phyloP scores from a whole-genome alignment of 2,329 filamentous ascomycete genomes.

The Coniella vitis region DNA sequence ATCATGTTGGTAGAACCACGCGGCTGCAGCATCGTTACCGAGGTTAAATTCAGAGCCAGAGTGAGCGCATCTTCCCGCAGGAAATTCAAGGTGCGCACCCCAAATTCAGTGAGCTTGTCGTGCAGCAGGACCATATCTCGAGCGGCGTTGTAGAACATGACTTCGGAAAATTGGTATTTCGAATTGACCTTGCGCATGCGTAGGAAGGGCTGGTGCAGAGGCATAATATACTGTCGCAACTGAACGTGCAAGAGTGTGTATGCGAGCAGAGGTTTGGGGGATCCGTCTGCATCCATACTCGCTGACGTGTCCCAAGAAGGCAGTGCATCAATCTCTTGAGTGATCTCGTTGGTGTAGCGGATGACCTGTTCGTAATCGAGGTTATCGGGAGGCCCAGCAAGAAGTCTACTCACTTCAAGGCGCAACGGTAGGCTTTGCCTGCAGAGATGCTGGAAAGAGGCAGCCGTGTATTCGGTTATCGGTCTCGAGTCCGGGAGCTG shows the following conservation, averaged over 20 bases:
- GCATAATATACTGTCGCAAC: conserved; percentile 55
- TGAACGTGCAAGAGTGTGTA: conserved; percentile 56
- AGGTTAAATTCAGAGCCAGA: conserved; percentile 54
- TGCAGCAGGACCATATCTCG: conserved; percentile 56
- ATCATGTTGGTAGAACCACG: conserved; percentile 53
- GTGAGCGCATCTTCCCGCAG: conserved; percentile 53
- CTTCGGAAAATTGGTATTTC: conserved; percentile 56
- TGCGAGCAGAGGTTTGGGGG: conserved; percentile 48
- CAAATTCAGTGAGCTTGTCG: conserved; percentile 52
- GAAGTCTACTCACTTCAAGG: conserved; percentile 49
- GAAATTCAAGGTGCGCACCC: conserved; percentile 53
- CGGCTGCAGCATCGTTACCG: conserved; percentile 54
- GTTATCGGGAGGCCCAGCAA: conserved; percentile 47
- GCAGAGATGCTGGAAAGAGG: conserved; percentile 52
- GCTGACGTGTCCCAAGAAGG: conserved; percentile 45
- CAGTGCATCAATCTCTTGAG: conserved; percentile 52
- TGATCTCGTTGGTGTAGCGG: conserved; percentile 54
- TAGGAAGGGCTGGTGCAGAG: conserved; percentile 53
- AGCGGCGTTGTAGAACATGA: conserved; percentile 57
- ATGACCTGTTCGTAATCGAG: conserved; percentile 57
- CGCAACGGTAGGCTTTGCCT: conserved; percentile 50
- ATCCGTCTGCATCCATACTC: conserved; percentile 29
- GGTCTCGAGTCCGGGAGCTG: conserved; percentile 46
- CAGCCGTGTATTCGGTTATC: conserved; percentile 48
- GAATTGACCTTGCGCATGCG: conserved; percentile 53